These are phyloP conservation scores for Cercospora sesami DNA, from an alignment of 2,329 filamentous ascomycete genomes.

Conservation along the genomic window DNA sequence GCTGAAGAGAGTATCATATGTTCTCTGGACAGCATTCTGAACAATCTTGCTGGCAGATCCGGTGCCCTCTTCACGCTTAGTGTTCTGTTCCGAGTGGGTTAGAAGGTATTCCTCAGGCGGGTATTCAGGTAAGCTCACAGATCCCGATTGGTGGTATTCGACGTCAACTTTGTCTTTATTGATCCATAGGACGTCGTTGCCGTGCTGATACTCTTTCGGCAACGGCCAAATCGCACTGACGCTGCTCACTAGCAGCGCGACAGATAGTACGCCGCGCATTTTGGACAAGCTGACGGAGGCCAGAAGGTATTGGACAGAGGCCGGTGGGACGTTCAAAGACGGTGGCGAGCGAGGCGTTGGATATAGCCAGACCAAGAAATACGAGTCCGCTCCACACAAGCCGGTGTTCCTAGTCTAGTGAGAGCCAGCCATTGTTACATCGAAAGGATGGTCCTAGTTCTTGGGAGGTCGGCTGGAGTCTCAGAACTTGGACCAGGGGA, in stretches of 20 bases:
- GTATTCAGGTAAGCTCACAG: conserved; percentile 24
- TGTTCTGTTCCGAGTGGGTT: conserved; percentile 21
- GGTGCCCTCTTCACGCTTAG: conserved; percentile 9
- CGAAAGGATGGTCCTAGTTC: conserved; percentile 4
- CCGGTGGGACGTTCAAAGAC: neutral
- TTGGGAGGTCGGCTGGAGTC: neutral
- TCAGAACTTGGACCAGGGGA: conserved; percentile 4
- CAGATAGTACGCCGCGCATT: conserved; percentile 18
- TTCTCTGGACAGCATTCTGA: conserved; percentile 52
- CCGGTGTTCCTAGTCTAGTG: conserved; percentile 9
- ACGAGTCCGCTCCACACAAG: neutral
- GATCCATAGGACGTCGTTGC: conserved; percentile 46
- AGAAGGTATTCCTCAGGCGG: conserved; percentile 16
- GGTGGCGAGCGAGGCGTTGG: neutral
- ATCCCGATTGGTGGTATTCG: conserved; percentile 37
- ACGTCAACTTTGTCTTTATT: conserved; percentile 40
- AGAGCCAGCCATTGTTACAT: conserved; percentile 18
- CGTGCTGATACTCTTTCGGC: conserved; percentile 42
- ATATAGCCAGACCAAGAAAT: conserved; percentile 1
- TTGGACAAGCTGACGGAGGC: neutral
- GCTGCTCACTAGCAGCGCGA: conserved; percentile 24
- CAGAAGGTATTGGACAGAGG: neutral
- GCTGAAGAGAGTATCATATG: conserved; percentile 64
- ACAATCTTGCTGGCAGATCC: conserved; percentile 42
- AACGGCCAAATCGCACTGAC: conserved; percentile 48